Conservation (phyloP, 2,329 filamentous ascomycete genomes). For the Tricladium varicosporioides region DNA sequence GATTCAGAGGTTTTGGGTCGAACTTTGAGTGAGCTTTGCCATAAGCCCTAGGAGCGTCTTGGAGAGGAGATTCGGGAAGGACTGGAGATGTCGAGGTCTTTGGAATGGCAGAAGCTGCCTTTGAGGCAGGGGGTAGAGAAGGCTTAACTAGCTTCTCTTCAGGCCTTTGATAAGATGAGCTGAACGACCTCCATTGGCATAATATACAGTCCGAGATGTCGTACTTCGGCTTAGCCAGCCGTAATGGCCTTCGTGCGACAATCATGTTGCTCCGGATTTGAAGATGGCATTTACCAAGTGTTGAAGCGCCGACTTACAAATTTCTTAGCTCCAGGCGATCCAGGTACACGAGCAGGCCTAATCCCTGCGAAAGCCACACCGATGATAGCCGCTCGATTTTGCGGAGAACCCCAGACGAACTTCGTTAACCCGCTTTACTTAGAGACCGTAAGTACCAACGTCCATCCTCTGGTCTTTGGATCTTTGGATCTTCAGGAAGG, state of each 20-base stretch:
- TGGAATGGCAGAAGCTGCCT: constrained; percentile 5
- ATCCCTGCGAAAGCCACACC: constrained; percentile 3
- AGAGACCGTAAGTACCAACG: constrained; percentile 18
- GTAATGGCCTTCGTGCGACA: constrained; percentile 22
- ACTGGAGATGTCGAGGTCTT: constrained; percentile 11
- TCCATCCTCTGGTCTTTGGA: constrained; percentile 2
- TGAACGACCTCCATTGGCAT: constrained; percentile 53
- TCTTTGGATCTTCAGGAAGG: constrained; percentile 6
- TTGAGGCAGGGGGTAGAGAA: constrained; percentile 4
- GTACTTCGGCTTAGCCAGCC: constrained; percentile 15
- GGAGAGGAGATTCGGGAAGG: constrained; percentile 45
- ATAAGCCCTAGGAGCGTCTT: constrained; percentile 58
- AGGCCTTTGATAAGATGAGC: constrained; percentile 41
- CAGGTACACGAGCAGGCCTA: background rate
- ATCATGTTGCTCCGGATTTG: constrained; percentile 23
- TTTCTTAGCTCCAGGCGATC: background rate
- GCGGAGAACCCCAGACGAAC: constrained; percentile 18
- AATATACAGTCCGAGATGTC: constrained; percentile 42
- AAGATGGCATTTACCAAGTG: background rate
- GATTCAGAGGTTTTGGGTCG: constrained; percentile 56
- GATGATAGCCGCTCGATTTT: constrained; percentile 19
- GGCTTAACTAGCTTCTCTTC: constrained; percentile 24
- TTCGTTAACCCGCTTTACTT: constrained; percentile 6
- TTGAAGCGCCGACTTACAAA: background rate
- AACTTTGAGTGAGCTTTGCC: constrained; percentile 55